These are phyloP conservation scores for Hypoxylon trugodes DNA, from an alignment of 495 filamentous ascomycete genomes.

Conservation along the genomic window DNA sequence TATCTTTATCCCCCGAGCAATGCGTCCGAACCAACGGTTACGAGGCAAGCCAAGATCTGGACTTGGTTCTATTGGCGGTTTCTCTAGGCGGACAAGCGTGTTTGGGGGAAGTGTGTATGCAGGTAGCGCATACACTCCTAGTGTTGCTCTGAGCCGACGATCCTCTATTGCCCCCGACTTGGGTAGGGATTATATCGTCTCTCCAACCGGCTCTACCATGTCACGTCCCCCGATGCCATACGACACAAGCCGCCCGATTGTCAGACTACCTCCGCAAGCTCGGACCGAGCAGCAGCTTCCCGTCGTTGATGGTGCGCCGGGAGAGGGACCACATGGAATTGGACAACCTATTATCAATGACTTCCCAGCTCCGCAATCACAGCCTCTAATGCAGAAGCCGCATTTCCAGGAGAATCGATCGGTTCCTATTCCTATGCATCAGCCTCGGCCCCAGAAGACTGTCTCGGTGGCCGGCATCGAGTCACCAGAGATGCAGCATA, in stretches of 20 bases:
- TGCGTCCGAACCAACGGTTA: constrained; percentile 87
- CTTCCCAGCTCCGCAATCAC: constrained; percentile 62
- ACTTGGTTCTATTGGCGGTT: constrained; percentile 70
- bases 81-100: constrained; percentile 74
- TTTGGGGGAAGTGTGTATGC: constrained; percentile 79
- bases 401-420: constrained; percentile 80
- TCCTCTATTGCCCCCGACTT: constrained; percentile 85
- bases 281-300: constrained; percentile 48
- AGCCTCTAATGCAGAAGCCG: constrained; percentile 74
- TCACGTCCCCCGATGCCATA: constrained; percentile 68
- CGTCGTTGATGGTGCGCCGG: constrained; percentile 35
- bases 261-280: constrained; percentile 79
- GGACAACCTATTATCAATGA: constrained; percentile 56
- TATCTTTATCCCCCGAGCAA: constrained; percentile 95
- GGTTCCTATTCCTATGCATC: constrained; percentile 86
- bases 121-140: constrained; percentile 87
- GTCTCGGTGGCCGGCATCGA: constrained; percentile 96
- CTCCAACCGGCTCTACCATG: constrained; percentile 79
- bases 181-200: constrained; percentile 75
- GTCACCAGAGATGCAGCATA: constrained; percentile 75
- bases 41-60: constrained; percentile 75
- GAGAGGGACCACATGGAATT: constrained; percentile 15
- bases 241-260: constrained; percentile 77
- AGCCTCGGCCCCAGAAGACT: constrained; percentile 93
- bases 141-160: constrained; percentile 86